phyloP scores from a whole-genome alignment of 805 yeast genomes.

The Blastobotrys terrestris region DNA sequence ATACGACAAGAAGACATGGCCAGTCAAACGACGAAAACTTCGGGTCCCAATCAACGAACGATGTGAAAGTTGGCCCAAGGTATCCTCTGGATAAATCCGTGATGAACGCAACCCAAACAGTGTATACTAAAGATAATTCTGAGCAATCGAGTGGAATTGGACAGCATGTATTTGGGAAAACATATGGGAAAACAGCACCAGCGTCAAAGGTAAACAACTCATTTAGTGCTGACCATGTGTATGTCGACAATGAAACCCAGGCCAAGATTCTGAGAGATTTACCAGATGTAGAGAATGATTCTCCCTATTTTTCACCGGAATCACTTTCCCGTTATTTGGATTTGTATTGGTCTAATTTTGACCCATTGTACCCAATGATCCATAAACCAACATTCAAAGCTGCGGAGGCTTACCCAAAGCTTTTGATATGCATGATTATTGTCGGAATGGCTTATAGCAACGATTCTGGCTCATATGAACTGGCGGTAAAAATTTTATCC shows the following conservation, averaged over 20 bases:
- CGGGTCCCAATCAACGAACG: background rate
- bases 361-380: slow-evolving; percentile 35
- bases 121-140: slow-evolving; percentile 3
- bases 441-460: slow-evolving; percentile 29
- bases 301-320: slow-evolving; percentile 16
- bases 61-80: background rate
- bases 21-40: background rate
- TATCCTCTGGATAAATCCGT: background rate
- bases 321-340: slow-evolving; percentile 22
- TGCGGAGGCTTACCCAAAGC: slow-evolving; percentile 17
- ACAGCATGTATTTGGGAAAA: slow-evolving; percentile 8
- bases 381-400: slow-evolving; percentile 34
- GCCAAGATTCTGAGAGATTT: slow-evolving; percentile 15
- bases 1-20: background rate
- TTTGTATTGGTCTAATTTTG: slow-evolving; percentile 35
- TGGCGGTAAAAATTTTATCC: slow-evolving; percentile 23
- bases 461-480: slow-evolving; percentile 21
- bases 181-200: background rate
- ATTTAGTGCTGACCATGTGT: background rate
- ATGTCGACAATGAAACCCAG: background rate
- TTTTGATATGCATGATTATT: slow-evolving; percentile 25
- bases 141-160: background rate
- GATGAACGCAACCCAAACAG: slow-evolving; percentile 1
- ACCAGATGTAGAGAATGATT: slow-evolving; percentile 12
- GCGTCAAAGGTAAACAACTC: background rate